Evolutionary conservation across 2,329 filamentous ascomycete genomes (phyloP).

Genomic region (Magnaporthiopsis poae): DNA sequence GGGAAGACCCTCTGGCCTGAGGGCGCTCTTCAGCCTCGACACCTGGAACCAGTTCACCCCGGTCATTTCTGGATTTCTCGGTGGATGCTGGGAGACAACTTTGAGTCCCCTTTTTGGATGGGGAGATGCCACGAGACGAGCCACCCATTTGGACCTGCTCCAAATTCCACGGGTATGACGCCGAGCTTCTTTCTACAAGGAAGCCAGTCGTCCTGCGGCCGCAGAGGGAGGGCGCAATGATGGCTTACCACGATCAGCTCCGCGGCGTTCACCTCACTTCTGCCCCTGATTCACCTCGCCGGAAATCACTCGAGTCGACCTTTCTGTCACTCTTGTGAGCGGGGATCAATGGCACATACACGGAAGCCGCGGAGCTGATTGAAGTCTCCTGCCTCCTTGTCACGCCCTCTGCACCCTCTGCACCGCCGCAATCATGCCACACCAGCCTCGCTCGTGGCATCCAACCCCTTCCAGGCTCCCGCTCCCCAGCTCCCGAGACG

Average conservation of each 20-base stretch:
- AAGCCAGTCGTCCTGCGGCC: slow-evolving; percentile 13
- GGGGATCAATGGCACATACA: slow-evolving; percentile 32
- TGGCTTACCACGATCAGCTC: slow-evolving; percentile 41
- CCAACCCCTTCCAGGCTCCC: slow-evolving; percentile 15
- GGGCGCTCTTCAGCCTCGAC: slow-evolving; percentile 63
- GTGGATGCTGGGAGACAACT: slow-evolving; percentile 19
- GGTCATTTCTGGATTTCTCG: slow-evolving; percentile 28
- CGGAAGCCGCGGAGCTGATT: slow-evolving; percentile 33
- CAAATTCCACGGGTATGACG: neutral
- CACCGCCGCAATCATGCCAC: slow-evolving; percentile 11
- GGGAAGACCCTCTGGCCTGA: slow-evolving; percentile 65
- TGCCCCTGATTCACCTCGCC: slow-evolving; percentile 29
- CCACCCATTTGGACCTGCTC: neutral
- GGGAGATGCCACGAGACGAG: slow-evolving; percentile 7
- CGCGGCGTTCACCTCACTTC: slow-evolving; percentile 22
- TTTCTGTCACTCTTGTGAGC: slow-evolving; percentile 20
- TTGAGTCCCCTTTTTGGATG: slow-evolving; percentile 8
- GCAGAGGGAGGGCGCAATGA: slow-evolving; percentile 33
- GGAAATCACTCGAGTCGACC: slow-evolving; percentile 30
- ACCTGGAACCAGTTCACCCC: slow-evolving; percentile 53
- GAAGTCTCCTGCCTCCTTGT: slow-evolving; percentile 24
- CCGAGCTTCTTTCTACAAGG: neutral
- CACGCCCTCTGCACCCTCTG: slow-evolving; percentile 34
- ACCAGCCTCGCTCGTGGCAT: slow-evolving; percentile 16
- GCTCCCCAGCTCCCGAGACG: slow-evolving; percentile 22